Conservation (phyloP, 192 early-diverging fungal genomes). For the Lunasporangiospora selenospora region DNA sequence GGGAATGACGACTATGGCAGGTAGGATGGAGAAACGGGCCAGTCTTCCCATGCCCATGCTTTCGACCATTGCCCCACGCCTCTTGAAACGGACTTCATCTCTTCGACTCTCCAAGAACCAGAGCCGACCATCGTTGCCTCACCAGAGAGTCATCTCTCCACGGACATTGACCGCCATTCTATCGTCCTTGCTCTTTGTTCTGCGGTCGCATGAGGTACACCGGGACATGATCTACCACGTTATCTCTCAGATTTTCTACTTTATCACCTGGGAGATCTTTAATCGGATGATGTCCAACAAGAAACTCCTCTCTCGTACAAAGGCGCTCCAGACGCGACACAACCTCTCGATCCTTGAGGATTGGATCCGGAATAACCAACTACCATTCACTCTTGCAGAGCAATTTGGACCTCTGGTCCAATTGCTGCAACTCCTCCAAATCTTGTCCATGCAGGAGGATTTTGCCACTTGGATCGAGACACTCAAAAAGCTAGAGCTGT, state of each 20-base stretch:
- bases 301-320: slow-evolving; percentile 75
- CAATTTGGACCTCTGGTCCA: slow-evolving; percentile 76
- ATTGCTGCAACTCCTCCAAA: slow-evolving; percentile 86
- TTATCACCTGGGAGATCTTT: slow-evolving; percentile 78
- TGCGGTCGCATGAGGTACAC: slow-evolving; percentile 80
- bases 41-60: not conserved
- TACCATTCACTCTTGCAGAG: slow-evolving; percentile 39
- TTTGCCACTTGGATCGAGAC: slow-evolving; percentile 78
- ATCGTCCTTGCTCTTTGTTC: slow-evolving; percentile 64
- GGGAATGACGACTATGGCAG: slow-evolving; percentile 40
- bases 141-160: slow-evolving; percentile 59
- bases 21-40: slow-evolving; percentile 20
- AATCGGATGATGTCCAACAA: slow-evolving; percentile 83
- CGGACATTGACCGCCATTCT: slow-evolving; percentile 74
- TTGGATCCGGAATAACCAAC: slow-evolving; percentile 76
- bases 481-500: slow-evolving; percentile 63
- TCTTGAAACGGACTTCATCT: not conserved
- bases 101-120: not conserved
- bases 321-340: slow-evolving; percentile 84
- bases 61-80: not conserved
- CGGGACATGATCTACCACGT: slow-evolving; percentile 71
- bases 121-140: slow-evolving; percentile 6
- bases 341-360: slow-evolving; percentile 83
- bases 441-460: slow-evolving; percentile 72
- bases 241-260: slow-evolving; percentile 79